Evolutionary conservation across 2,329 filamentous ascomycete species (phyloP), one percentile per base, ranked within the genome.

Genomic region (Colletotrichum simmondsii): DNA sequence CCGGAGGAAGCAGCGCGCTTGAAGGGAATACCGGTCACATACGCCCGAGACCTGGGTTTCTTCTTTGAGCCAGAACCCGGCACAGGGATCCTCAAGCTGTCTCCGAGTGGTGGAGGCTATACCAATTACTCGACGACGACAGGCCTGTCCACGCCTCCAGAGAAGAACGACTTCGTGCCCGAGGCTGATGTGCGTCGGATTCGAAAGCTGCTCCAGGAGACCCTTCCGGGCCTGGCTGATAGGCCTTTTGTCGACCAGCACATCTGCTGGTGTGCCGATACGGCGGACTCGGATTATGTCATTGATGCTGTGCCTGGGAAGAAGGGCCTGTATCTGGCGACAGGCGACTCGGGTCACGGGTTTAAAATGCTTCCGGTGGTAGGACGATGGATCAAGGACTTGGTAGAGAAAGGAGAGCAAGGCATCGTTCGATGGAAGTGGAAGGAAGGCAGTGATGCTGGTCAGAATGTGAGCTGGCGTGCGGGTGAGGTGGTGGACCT

Each of bases 231-330:
- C 53, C 81, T 91, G 30, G 85, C 87, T 0, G 84, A 89, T 12
- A 78, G 90, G 3, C 89, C 89, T 0, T 81, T 92, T 14, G 85
- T 91, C 2, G 81, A 86, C 35, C 85, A 86, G 75, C 85, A 84
- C 2, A 79, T 92, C 16, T 92, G 90, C 77, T 92, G 90, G 90
- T 90, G 89, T 73, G 89, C 89, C 0, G 91, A 92, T 74, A 90
- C 89, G 0, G 83, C 80, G 5, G 88, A 92, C 75, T 90, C 89
- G 0, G 88, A 92, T 52, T 92, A 87, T 75, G 84, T 90, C 54
- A 85, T 92, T 46, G 90, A 92, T 76, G 88, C 85, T 68, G 86
- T 91, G 1, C 90, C 90, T 0, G 78, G 81, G 0, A 88, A 83
- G 2, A 79, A 80, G 2, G 85, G 83, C 0, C 81, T 91, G 3